A percentile compares a stretch with the other conserved stretches of the same genome.
These are phyloP conservation scores for Amanita phalloides DNA, from an alignment of 768 basidiomycete species.

Conservation along the genomic window DNA sequence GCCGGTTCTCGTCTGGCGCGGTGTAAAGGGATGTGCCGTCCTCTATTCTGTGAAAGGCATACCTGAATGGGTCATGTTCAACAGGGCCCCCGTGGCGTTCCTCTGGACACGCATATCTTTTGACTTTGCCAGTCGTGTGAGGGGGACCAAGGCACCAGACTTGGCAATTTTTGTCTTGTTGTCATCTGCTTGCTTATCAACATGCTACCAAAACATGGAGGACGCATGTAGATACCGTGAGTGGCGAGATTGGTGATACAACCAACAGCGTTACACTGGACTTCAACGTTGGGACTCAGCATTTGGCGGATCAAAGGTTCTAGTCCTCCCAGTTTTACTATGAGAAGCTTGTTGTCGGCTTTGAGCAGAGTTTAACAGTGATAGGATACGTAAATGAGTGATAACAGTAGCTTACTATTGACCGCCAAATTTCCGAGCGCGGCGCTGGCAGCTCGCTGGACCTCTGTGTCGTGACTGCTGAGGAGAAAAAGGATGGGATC, in stretches of 20 bases:
- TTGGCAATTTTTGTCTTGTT: conserved; percentile 99
- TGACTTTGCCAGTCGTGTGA: conserved; percentile 90
- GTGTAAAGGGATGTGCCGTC: conserved; percentile 2
- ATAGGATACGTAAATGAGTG: conserved; percentile 4
- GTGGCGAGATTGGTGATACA: conserved; percentile 99
- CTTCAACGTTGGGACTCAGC: conserved; percentile 97
- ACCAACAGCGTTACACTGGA: conserved; percentile 98
- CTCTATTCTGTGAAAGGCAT: conserved; percentile 11
- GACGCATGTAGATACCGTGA: conserved; percentile 54
- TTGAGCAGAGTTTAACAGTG: conserved; percentile 7
- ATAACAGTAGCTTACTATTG: conserved; percentile 60
- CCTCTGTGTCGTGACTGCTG: conserved; percentile 96
- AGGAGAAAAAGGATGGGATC: conserved; percentile 97
- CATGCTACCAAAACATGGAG: conserved; percentile 4
- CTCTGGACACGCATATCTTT: conserved; percentile 99
- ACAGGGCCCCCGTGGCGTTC: conserved; percentile 93
- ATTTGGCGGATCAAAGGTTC: conserved; percentile 98
- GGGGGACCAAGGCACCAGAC: conserved; percentile 95
- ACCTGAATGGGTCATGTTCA: conserved; percentile 99
- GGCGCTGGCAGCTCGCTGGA: conserved; percentile 95
- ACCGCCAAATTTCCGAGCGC: conserved; percentile 97
- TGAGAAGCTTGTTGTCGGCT: conserved; percentile 99
- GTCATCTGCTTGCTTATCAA: conserved; percentile 54
- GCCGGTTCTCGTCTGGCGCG: conserved; percentile 84
- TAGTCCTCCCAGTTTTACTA: conserved; percentile 94